Conservation (phyloP, 2,329 filamentous ascomycete genomes). For the Fusarium torreyae region DNA sequence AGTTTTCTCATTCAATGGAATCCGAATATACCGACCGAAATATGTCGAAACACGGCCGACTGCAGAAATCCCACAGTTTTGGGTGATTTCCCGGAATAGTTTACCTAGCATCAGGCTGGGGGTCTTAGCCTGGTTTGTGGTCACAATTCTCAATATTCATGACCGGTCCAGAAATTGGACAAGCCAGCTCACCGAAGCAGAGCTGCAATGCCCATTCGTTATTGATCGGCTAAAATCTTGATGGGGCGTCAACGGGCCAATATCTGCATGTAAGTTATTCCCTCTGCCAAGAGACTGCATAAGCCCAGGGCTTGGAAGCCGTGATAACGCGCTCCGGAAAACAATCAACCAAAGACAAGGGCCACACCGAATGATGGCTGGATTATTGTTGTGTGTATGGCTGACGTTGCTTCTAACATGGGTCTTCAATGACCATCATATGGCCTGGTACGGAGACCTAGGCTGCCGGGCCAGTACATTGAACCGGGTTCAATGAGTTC, state of each 20-base stretch:
- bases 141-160: no score
- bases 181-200: background rate
- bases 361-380: slow-evolving; percentile 25
- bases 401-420: slow-evolving; percentile 16
- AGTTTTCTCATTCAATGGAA: slow-evolving; percentile 23
- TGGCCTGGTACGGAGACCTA: slow-evolving; percentile 16
- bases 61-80: slow-evolving; percentile 13
- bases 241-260: background rate
- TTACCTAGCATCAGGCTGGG: background rate
- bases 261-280: background rate
- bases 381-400: slow-evolving; percentile 17
- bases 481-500: slow-evolving; percentile 25
- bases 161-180: background rate
- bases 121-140: background rate
- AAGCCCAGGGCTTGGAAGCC: background rate
- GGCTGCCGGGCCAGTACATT: slow-evolving; percentile 22
- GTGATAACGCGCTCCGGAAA: background rate
- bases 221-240: background rate
- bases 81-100: background rate
- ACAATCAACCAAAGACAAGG: slow-evolving; percentile 28
- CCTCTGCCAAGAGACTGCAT: background rate
- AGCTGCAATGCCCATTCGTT: background rate
- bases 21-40: slow-evolving; percentile 28
- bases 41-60: background rate
- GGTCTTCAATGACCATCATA: slow-evolving; percentile 9